Evolutionary conservation across 2,329 filamentous ascomycete genomes (phyloP).

Genomic region (Ophioceras dolichostomum): DNA sequence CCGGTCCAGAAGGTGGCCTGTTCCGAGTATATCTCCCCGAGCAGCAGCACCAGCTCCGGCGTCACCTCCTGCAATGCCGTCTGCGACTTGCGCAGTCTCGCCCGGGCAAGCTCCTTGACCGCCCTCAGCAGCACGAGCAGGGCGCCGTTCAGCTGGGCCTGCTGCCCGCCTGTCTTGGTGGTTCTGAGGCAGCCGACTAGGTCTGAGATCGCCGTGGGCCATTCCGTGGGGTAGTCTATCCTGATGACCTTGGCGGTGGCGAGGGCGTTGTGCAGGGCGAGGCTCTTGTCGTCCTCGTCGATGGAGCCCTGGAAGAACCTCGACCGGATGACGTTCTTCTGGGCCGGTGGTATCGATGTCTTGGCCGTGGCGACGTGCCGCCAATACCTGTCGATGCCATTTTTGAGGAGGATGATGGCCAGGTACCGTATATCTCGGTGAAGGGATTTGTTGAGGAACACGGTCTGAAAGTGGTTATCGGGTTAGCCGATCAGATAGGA

Average conservation of each 20-base stretch:
- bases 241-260: conserved; percentile 79
- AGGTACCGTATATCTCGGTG: conserved; percentile 74
- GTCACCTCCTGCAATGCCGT: conserved; percentile 65
- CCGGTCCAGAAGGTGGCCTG: conserved; percentile 59
- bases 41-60: conserved; percentile 71
- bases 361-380: conserved; percentile 42
- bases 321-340: conserved; percentile 66
- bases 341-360: conserved; percentile 59
- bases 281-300: conserved; percentile 58
- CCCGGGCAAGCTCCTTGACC: conserved; percentile 81
- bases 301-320: conserved; percentile 66
- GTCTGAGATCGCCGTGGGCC: conserved; percentile 52
- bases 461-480: conserved; percentile 39
- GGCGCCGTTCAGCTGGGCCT: conserved; percentile 56
- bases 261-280: conserved; percentile 81
- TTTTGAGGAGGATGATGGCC: conserved; percentile 88
- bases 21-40: conserved; percentile 66
- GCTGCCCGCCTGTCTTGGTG: conserved; percentile 42
- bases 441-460: conserved; percentile 69
- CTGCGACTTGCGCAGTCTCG: conserved; percentile 61
- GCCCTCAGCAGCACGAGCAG: conserved; percentile 72
- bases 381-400: conserved; percentile 94
- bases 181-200: conserved; percentile 53
- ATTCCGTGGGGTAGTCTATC: conserved; percentile 80
- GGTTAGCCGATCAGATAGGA: no score